phyloP scores from a whole-genome alignment of 2,329 filamentous ascomycete species.

The Talaromyces funiculosus region DNA sequence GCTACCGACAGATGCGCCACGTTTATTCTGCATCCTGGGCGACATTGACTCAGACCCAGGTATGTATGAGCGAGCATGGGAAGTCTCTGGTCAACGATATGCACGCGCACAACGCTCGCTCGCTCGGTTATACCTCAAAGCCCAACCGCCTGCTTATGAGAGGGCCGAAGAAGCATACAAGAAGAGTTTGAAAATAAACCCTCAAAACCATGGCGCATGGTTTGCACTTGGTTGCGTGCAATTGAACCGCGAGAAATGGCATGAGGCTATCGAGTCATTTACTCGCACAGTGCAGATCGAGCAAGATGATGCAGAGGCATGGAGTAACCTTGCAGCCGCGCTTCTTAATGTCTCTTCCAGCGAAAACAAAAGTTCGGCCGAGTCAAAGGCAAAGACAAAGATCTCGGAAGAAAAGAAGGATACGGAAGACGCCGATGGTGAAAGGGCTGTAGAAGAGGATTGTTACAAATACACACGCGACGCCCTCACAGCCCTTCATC shows the following conservation, averaged over 20 bases:
- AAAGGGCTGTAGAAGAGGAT: slow-evolving; percentile 33
- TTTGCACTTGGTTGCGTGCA: slow-evolving; percentile 84
- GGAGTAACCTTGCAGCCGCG: slow-evolving; percentile 88
- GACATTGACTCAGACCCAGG: slow-evolving; percentile 71
- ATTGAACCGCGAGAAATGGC: slow-evolving; percentile 69
- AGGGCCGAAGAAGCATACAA: slow-evolving; percentile 72
- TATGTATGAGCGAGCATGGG: slow-evolving; percentile 84
- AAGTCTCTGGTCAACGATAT: slow-evolving; percentile 72
- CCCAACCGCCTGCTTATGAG: slow-evolving; percentile 54
- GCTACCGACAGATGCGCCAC: slow-evolving; percentile 73
- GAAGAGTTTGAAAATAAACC: slow-evolving; percentile 70
- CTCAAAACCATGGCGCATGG: slow-evolving; percentile 79
- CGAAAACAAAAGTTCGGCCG: slow-evolving; percentile 22
- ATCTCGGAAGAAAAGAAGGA: slow-evolving; percentile 17
- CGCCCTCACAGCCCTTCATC: slow-evolving; percentile 78
- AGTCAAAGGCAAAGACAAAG: slow-evolving; percentile 29
- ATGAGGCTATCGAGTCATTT: slow-evolving; percentile 77
- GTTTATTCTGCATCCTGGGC: slow-evolving; percentile 87
- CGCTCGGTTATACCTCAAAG: slow-evolving; percentile 67
- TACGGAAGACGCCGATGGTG: slow-evolving; percentile 25
- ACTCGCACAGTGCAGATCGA: slow-evolving; percentile 76
- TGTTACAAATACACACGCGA: slow-evolving; percentile 62
- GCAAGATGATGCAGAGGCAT: slow-evolving; percentile 83
- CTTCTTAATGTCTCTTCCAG: slow-evolving; percentile 53
- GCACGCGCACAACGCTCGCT: slow-evolving; percentile 82